Evolutionary conservation across 2,329 filamentous ascomycete species (phyloP).

Genomic region (Talaromyces amestolkiae): DNA sequence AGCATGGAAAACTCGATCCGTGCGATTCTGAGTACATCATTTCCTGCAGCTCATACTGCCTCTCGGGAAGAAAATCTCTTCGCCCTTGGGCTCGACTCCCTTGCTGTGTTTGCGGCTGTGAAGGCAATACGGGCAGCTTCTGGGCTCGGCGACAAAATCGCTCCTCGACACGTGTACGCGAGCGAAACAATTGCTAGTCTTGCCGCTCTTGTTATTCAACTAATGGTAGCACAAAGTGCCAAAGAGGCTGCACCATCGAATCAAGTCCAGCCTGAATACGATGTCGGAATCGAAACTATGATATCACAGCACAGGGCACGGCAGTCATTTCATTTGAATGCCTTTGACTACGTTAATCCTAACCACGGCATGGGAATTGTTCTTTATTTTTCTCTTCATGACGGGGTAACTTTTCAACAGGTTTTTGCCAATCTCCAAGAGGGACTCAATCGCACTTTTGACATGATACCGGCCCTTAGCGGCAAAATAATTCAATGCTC

Average conservation of each 20-base stretch:
- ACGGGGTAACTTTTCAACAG: background rate
- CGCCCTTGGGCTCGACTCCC: constrained; percentile 9
- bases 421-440: constrained; percentile 12
- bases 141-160: background rate
- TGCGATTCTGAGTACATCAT: background rate
- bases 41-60: background rate
- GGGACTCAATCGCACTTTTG: constrained; percentile 13
- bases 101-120: constrained; percentile 3
- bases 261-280: background rate
- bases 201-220: background rate
- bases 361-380: constrained; percentile 14
- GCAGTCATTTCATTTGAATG: constrained; percentile 10
- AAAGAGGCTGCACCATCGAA: background rate
- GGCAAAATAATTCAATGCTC: constrained; percentile 9
- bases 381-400: constrained; percentile 10
- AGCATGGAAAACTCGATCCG: constrained; percentile 3
- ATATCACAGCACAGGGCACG: constrained; percentile 2
- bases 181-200: constrained; percentile 3
- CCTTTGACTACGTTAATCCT: constrained; percentile 12
- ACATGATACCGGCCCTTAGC: constrained; percentile 12
- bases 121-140: constrained; percentile 2
- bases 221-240: background rate
- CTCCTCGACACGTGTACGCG: constrained; percentile 11
- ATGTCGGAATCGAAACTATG: background rate
- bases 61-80: background rate